These are phyloP conservation scores for Fraxinus americana DNA, from an alignment of 257 asterid species.

Conservation along the genomic window DNA sequence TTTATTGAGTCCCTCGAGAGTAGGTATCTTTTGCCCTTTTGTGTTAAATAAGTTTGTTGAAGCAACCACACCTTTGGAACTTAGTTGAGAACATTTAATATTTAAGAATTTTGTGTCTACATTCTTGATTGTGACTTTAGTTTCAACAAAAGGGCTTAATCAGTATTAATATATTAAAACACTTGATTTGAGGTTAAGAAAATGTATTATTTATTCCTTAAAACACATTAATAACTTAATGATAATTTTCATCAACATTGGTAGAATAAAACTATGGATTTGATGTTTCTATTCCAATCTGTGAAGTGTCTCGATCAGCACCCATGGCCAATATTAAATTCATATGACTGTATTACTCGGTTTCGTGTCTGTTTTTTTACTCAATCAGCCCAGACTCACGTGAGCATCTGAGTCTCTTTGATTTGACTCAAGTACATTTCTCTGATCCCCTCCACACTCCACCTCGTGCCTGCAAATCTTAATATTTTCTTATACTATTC, in stretches of 20 bases:
- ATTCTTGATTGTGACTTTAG: conserved; percentile 6
- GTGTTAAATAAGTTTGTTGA: conserved; percentile 41
- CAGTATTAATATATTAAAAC: neutral
- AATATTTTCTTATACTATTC: conserved; percentile 22
- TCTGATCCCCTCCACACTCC: conserved; percentile 15
- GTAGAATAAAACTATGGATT: conserved; percentile 5
- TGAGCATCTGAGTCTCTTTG: conserved; percentile 30
- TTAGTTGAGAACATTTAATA: conserved; percentile 16
- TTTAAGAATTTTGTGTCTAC: neutral
- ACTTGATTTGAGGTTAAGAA: neutral
- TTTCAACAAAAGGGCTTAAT: neutral
- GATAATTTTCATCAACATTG: conserved; percentile 37
- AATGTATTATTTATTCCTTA: conserved; percentile 33
- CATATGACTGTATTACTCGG: neutral
- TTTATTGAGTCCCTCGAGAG: conserved; percentile 14
- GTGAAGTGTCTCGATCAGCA: conserved; percentile 12
- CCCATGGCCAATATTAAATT: neutral
- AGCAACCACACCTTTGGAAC: conserved; percentile 25
- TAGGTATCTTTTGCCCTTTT: conserved; percentile 18
- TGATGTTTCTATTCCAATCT: conserved; percentile 17
- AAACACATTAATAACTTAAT: conserved; percentile 42
- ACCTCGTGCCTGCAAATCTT: conserved; percentile 66
- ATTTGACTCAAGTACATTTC: conserved; percentile 24
- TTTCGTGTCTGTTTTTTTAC: conserved; percentile 2
- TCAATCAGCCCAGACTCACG: conserved; percentile 31